phyloP scores from a whole-genome alignment of 176 grass and related monocot species.

The Triticum urartu region DNA sequence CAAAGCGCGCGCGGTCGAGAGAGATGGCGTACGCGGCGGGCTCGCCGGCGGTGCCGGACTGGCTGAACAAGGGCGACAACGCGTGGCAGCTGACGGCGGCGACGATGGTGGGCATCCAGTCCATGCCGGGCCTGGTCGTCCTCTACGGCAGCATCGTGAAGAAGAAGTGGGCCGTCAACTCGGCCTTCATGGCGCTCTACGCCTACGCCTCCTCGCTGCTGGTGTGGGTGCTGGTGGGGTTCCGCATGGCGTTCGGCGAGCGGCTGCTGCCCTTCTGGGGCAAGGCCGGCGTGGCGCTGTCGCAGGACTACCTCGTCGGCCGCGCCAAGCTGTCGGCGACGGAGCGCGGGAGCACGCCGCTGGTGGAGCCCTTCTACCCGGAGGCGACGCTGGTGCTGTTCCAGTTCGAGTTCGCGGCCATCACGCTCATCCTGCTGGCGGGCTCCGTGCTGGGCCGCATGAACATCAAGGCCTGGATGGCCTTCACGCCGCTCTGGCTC shows the following conservation, averaged over 20 bases:
- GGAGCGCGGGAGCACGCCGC: conserved; percentile 11
- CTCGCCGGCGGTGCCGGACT: conserved; percentile 57
- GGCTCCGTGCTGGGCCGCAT: conserved; percentile 76
- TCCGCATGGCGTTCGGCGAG: conserved; percentile 78
- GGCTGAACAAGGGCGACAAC: conserved; percentile 97
- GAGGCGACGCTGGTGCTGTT: conserved; percentile 67
- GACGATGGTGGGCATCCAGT: conserved; percentile 81
- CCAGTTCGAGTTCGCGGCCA: conserved; percentile 82
- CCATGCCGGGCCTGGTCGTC: conserved; percentile 63
- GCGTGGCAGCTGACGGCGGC: conserved; percentile 81
- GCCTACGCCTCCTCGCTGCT: conserved; percentile 73
- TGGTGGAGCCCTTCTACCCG: conserved; percentile 44
- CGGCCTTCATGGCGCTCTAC: conserved; percentile 83
- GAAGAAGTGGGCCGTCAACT: conserved; percentile 89
- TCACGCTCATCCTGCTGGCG: conserved; percentile 77
- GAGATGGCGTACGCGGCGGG: conserved; percentile 42
- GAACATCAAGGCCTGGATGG: conserved; percentile 97
- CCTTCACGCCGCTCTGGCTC: conserved; percentile 81
- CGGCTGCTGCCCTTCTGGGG: conserved; percentile 73
- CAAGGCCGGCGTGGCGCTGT: conserved; percentile 60
- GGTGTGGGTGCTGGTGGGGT: conserved; percentile 66
- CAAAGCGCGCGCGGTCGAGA: not conserved
- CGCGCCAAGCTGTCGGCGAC: conserved; percentile 50
- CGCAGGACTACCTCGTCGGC: conserved; percentile 48
- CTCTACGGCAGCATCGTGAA: conserved; percentile 88